A percentile compares a stretch with the other conserved stretches of the same genome.
phyloP scores from a whole-genome alignment of 495 filamentous ascomycete species.

The Penicillium lagena region DNA sequence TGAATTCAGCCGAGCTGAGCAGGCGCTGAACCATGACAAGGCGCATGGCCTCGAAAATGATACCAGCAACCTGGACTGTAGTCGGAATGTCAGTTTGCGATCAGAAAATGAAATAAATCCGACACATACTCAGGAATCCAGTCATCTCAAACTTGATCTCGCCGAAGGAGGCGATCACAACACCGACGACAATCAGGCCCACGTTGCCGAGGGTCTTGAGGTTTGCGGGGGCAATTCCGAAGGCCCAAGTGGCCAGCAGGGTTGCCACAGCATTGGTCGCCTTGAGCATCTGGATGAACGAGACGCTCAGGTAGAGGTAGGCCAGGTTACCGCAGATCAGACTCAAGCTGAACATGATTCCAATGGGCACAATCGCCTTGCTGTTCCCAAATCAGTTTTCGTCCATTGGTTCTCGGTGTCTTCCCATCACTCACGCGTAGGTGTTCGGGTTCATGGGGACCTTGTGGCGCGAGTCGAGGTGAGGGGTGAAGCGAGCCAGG shows the following conservation, averaged over 20 bases:
- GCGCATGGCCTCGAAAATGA: conserved; percentile 79
- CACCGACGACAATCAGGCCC: conserved; percentile 76
- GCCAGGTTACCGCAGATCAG: conserved; percentile 87
- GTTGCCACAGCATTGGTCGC: conserved; percentile 83
- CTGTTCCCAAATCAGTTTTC: conserved; percentile 6
- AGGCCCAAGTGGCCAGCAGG: conserved; percentile 70
- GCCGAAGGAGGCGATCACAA: conserved; percentile 77
- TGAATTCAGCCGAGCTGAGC: conserved; percentile 79
- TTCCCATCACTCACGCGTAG: conserved; percentile 49
- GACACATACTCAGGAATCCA: conserved; percentile 59
- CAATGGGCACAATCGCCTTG: conserved; percentile 81
- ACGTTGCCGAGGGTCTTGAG: conserved; percentile 74
- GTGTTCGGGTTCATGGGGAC: conserved; percentile 82
- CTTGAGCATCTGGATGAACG: conserved; percentile 97
- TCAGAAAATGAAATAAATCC: background rate
- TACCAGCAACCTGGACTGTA: conserved; percentile 60
- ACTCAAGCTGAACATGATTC: conserved; percentile 81
- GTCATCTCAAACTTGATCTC: conserved; percentile 81
- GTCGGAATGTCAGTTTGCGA: background rate
- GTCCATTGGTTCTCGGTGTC: background rate
- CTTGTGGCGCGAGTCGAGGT: conserved; percentile 77
- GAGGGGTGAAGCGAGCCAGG: conserved; percentile 68
- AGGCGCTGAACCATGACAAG: conserved; percentile 83
- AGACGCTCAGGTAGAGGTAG: conserved; percentile 81
- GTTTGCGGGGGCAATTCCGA: conserved; percentile 64